A percentile compares a stretch with the other conserved stretches of the same genome.
Evolutionary conservation across 1,139 yeast genomes (phyloP).

Genomic region (Yamadazyma sp.): DNA sequence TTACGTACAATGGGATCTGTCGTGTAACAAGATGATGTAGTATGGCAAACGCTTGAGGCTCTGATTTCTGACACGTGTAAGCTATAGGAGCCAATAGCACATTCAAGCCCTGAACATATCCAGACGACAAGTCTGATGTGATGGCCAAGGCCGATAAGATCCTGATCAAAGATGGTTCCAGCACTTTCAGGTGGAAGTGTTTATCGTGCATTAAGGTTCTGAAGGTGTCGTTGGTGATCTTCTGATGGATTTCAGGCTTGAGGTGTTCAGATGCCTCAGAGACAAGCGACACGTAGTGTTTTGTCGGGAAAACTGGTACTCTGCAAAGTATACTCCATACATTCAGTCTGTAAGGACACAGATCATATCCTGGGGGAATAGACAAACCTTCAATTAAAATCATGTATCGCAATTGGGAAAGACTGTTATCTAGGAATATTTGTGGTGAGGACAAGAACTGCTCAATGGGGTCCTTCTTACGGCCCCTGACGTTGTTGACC

Average conservation of each 20-base stretch:
- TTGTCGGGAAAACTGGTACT: slow-evolving; percentile 57
- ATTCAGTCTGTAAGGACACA: slow-evolving; percentile 67
- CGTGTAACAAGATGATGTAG: slow-evolving; percentile 57
- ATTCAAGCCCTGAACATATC: slow-evolving; percentile 90
- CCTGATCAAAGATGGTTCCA: slow-evolving; percentile 67
- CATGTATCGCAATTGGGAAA: slow-evolving; percentile 77
- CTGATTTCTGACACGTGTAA: slow-evolving; percentile 68
- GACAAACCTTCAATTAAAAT: slow-evolving; percentile 77
- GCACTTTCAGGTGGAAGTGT: slow-evolving; percentile 62
- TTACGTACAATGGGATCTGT: slow-evolving; percentile 76
- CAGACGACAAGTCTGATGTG: slow-evolving; percentile 36
- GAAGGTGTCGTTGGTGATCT: slow-evolving; percentile 84
- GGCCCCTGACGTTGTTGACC: slow-evolving; percentile 24
- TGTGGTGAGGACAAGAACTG: slow-evolving; percentile 63
- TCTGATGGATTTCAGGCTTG: slow-evolving; percentile 50
- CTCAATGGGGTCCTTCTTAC: slow-evolving; percentile 67
- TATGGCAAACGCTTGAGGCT: slow-evolving; percentile 81
- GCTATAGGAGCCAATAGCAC: slow-evolving; percentile 84
- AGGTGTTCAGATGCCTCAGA: slow-evolving; percentile 53
- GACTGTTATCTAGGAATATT: slow-evolving; percentile 63
- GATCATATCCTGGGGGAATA: slow-evolving; percentile 47
- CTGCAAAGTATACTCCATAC: slow-evolving; percentile 82
- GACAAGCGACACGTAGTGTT: slow-evolving; percentile 55
- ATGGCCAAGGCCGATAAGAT: slow-evolving; percentile 75
- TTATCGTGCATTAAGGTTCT: slow-evolving; percentile 80